Evolutionary conservation across 208 protist species (phyloP), one percentile per base, ranked within the genome.

Genomic region (Angomonas deanei): DNA sequence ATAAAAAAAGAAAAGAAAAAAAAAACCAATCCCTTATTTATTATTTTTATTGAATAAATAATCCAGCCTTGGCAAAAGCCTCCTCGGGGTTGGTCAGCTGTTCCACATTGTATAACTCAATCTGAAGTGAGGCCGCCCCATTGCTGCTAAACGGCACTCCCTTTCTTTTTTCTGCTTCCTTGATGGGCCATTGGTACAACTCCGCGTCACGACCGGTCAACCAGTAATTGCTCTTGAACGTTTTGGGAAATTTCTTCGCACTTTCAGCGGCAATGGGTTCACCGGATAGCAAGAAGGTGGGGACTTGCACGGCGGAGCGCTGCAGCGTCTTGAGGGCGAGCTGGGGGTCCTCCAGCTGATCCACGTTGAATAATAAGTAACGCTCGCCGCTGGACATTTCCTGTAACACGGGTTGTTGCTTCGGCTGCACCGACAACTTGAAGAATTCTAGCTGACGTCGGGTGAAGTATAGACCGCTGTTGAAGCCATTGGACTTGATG

Each of bases 381-480:
- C 80, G 76, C 62, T 92, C 83, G 21, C 85, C 84, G 27, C 74
- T 81, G 28, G 60, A 52, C 28, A 87, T 68, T 49, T 94, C 82
- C 69, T 91, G 72, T 55, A 82, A 61, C 38, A 94, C 64, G 13
- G 88, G 84, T 36, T 67, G 31, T 65, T 81, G 72, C 39, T 79
- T 79, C 21, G 82, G 80, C 74, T 86, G 73, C 52, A 83, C 73
- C 4, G 72, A 56, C 47, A 94, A 80, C 68, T 91, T 91, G 66
- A 94, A 91, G 61, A 86, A 84, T 58, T 94, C 80, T 61, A 92
- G 64, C 64, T 94, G 88, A 3, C 83, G 79, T 10, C 78, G 82
- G 23, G 88, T 92, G 65, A 94, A 94, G 80, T 91, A 91, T 24
- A 94, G 74, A 15, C 88, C 88, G 69, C 84, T 94, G 72, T 94